A percentile compares a stretch with the other conserved stretches of the same genome.
phyloP scores from a whole-genome alignment of 768 basidiomycete genomes.

The Tylopilus rubrobrunneus region DNA sequence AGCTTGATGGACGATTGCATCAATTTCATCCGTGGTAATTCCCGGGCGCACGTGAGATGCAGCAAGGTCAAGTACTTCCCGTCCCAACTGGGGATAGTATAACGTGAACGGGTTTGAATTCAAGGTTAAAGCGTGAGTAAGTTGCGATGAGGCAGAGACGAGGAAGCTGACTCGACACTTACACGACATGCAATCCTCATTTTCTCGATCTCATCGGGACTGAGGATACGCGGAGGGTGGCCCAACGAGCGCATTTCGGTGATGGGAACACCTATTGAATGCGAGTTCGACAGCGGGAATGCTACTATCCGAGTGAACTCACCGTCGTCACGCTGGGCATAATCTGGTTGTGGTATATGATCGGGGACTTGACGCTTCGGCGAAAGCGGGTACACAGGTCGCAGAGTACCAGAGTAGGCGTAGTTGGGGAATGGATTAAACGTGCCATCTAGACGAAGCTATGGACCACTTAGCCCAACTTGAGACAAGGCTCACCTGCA shows the following conservation, averaged over 20 bases:
- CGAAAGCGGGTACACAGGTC: conserved; percentile 87
- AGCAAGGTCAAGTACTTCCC: conserved; percentile 92
- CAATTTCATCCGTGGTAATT: conserved; percentile 92
- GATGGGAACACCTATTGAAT: conserved; percentile 49
- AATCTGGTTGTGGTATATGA: conserved; percentile 86
- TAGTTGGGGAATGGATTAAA: conserved; percentile 79
- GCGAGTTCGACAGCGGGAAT: background rate
- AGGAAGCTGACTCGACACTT: conserved; percentile 31
- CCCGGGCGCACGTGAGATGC: conserved; percentile 87
- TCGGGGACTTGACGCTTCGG: conserved; percentile 71
- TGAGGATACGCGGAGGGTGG: conserved; percentile 62
- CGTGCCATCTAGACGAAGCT: conserved; percentile 53
- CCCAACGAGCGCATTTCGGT: conserved; percentile 57
- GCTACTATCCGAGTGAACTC: conserved; percentile 22
- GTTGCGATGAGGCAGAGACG: background rate
- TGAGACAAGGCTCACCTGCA: conserved; percentile 6
- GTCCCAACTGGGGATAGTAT: conserved; percentile 53
- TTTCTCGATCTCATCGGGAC: conserved; percentile 74
- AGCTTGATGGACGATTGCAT: conserved; percentile 90
- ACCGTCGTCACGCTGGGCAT: conserved; percentile 63
- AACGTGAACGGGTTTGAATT: background rate
- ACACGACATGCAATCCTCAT: conserved; percentile 88
- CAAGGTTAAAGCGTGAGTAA: background rate
- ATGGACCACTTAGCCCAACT: background rate
- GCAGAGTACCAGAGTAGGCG: conserved; percentile 72